Base-by-base conservation (phyloP, 2,329 filamentous ascomycete species). In the Fusarium illudens region DNA sequence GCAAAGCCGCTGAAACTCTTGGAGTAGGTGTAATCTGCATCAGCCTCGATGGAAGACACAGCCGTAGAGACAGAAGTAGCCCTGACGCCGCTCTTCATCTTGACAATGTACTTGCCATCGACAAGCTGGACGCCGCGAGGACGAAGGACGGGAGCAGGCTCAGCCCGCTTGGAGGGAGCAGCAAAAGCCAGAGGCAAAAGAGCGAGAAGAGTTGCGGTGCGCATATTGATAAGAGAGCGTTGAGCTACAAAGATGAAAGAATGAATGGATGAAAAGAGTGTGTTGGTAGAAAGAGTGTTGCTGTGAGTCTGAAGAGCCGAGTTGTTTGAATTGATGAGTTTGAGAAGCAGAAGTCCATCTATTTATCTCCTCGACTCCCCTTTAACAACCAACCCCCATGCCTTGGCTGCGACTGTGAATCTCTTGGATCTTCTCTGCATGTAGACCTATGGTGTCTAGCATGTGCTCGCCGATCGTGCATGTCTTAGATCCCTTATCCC, bases 91-190 rank as follows among this genome's bases (percentile, higher is more conserved):
- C 50, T 63, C 71, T 75, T 77, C 70, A 80, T 76, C 67, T 76
- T 78, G 69, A 80, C 72, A 30, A 80, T 80, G 73, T 76, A 80
- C 67, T 76, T 80, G 71, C 75, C 76, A 49, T 76, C 74, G 33
- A 80, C 62, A 54, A 76, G 60, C 62, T 75, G 60, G 42, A 67
- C 73, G 30, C 70, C 75, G 11, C 76, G 76, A 44, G 78, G 75
- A 19, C 74, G 68, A 37, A 79, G 56, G 25, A 80, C 53, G 33
- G 78, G 79, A 20, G 78, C 78, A 20, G 76, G 78, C 33, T 74
- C 67, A 48, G 73, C 65, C 32, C 78, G 78, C 62, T 72, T 74
- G 37, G 73, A 54, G 8, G 77, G 76, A 42, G 73, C 74, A 56
- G 76, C 75, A 58, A 78, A 51, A 50, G 73, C 75, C 44, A 78